Percentiles rank a stretch among this genome's conserved stretches.
These are phyloP conservation scores for Amanita thiersii DNA, from an alignment of 768 basidiomycete species.

Conservation along the genomic window DNA sequence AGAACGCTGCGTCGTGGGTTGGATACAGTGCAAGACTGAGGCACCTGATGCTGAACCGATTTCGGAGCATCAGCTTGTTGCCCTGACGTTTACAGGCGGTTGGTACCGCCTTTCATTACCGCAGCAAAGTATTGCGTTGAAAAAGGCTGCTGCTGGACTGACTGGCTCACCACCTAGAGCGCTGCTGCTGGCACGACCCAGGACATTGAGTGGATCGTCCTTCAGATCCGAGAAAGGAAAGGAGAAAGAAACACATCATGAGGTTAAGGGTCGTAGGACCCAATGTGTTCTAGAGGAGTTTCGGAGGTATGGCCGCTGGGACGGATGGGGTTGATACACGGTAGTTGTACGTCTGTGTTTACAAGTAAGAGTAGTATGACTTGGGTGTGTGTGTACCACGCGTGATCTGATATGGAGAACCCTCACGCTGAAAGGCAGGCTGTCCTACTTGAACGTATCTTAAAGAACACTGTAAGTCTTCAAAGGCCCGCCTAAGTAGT, in stretches of 20 bases:
- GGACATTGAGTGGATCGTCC: conserved; percentile 52
- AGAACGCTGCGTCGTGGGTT: conserved; percentile 82
- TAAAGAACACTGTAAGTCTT: conserved; percentile 74
- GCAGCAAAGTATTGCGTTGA: conserved; percentile 11
- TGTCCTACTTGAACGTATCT: conserved; percentile 80
- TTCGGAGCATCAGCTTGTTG: conserved; percentile 69
- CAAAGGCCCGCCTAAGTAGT: neutral
- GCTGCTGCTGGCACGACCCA: conserved; percentile 28
- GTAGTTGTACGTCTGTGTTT: conserved; percentile 6
- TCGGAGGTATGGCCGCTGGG: conserved; percentile 79
- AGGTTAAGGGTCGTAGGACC: conserved; percentile 51
- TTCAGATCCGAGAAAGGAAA: conserved; percentile 51
- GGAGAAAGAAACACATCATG: conserved; percentile 50
- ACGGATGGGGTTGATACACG: conserved; percentile 62
- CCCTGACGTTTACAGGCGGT: conserved; percentile 82
- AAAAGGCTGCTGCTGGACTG: conserved; percentile 12
- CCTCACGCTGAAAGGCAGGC: conserved; percentile 92
- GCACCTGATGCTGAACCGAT: conserved; percentile 16
- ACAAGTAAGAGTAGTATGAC: conserved; percentile 5
- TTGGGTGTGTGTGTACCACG: conserved; percentile 2
- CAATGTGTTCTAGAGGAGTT: conserved; percentile 65
- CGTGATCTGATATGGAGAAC: conserved; percentile 66
- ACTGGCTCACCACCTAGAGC: conserved; percentile 38
- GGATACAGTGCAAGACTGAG: conserved; percentile 51
- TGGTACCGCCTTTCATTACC: conserved; percentile 82